Conservation (phyloP, 2,329 filamentous ascomycete species). For the Alternaria sp. region DNA sequence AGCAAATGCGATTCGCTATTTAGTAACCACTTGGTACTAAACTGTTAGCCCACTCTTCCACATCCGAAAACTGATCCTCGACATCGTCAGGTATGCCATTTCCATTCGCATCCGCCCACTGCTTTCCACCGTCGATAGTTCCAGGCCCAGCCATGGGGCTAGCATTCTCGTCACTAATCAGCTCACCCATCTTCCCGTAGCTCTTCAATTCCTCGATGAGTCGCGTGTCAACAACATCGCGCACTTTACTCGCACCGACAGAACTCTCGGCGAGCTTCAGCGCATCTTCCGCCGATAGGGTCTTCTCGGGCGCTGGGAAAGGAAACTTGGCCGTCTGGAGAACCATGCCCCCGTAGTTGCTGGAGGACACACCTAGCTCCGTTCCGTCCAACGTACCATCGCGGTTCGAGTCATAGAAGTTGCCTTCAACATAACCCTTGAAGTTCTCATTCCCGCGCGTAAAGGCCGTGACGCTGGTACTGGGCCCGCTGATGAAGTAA, state of each 20-base stretch:
- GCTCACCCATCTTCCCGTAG: conserved; percentile 54
- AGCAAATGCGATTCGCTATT: too few species aligned
- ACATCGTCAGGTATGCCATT: conserved; percentile 61
- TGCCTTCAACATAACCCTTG: conserved; percentile 60
- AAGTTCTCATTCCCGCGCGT: conserved; percentile 63
- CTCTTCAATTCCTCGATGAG: conserved; percentile 55
- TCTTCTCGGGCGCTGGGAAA: conserved; percentile 53
- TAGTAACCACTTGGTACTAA: conserved; percentile 46
- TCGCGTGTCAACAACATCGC: conserved; percentile 54
- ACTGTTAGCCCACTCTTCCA: conserved; percentile 61
- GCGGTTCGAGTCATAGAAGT: conserved; percentile 60
- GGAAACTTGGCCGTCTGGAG: conserved; percentile 50
- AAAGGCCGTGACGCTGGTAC: conserved; percentile 58
- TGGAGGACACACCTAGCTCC: conserved; percentile 51
- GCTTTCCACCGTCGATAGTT: conserved; percentile 48
- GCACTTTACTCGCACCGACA: conserved; percentile 54
- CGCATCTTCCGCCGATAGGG: conserved; percentile 51
- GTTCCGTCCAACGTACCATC: conserved; percentile 59
- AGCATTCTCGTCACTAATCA: conserved; percentile 56
- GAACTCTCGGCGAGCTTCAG: conserved; percentile 50
- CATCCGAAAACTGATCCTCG: conserved; percentile 54
- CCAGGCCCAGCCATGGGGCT: conserved; percentile 51
- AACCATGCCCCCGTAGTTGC: conserved; percentile 58
- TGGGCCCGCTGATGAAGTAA: conserved; percentile 64
- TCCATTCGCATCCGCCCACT: conserved; percentile 54